Percentiles rank a stretch among this genome's conserved stretches.
phyloP scores from a whole-genome alignment of 768 basidiomycete species.

The Boletellus emodensis region DNA sequence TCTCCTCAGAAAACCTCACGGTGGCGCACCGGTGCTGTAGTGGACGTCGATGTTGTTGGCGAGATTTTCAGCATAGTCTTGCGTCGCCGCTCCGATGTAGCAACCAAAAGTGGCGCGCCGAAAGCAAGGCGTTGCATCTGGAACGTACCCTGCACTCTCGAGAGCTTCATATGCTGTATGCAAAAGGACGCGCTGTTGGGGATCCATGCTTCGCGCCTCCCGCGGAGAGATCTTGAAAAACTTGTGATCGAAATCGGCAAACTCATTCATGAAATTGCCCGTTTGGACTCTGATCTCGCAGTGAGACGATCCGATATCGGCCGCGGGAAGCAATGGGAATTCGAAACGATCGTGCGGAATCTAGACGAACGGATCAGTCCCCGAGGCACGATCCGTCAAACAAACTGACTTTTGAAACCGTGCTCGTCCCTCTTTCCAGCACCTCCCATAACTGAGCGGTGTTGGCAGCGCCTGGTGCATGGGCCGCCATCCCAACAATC shows the following conservation, averaged over 20 bases:
- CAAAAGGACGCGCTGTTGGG: conserved; percentile 67
- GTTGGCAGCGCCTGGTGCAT: conserved; percentile 47
- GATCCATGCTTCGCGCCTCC: conserved; percentile 73
- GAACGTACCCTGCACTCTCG: conserved; percentile 68
- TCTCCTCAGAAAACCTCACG: background rate
- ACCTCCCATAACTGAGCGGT: conserved; percentile 53
- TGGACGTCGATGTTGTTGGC: conserved; percentile 61
- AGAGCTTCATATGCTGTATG: conserved; percentile 66
- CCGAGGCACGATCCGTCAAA: background rate
- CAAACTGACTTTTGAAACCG: conserved; percentile 48
- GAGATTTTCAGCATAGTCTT: conserved; percentile 67
- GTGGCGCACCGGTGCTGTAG: conserved; percentile 56
- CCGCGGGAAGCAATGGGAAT: conserved; percentile 35
- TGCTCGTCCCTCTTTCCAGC: conserved; percentile 53
- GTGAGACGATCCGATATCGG: conserved; percentile 24
- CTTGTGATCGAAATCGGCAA: conserved; percentile 60
- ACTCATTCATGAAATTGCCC: conserved; percentile 61
- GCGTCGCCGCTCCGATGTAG: conserved; percentile 65
- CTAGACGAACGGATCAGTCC: conserved; percentile 32
- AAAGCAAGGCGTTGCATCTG: conserved; percentile 49
- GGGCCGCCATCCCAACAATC: conserved; percentile 68
- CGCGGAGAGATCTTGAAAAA: conserved; percentile 74
- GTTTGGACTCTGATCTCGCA: conserved; percentile 48
- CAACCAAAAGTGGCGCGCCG: conserved; percentile 56
- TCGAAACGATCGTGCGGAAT: conserved; percentile 60